Evolutionary conservation across 257 asterid species (phyloP), one percentile per base, ranked within the genome.

Genomic region (Scutellaria minor): DNA sequence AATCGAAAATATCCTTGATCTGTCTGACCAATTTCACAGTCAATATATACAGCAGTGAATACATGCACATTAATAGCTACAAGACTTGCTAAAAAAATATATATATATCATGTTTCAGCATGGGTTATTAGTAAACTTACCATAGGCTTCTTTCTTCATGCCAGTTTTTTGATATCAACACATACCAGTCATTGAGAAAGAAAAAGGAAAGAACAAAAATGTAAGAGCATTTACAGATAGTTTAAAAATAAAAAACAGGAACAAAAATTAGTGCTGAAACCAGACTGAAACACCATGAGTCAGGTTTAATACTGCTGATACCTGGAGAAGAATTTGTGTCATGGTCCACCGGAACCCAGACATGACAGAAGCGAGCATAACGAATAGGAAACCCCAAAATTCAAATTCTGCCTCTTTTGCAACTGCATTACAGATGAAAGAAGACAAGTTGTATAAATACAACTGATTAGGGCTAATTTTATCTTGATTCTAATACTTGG

Each of bases 261-360:
- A 48, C 13, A 12, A 35, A 58, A 56, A 64, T 18, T 22, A 69
- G 20, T 42, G 71, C 74, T 65, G 37, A 64, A 62, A 73, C 56
- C 64, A 68, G 71, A 77, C 18, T 66, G 61, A 11, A 71, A 65
- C 3, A 67, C 55, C 18, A 59, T 12, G 44, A 73, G 59, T 52
- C 45, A 9, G 52, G 37, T 63, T 8, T 50, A 58, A 74, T 24
- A 48, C 76, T 61, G 52, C 44, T 42, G 81, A 71, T 80, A 92
- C 98, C 94, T 95, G 99, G 76, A 95, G 99, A 84, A 95, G 99
- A 78, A 95, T 95, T 75, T 95, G 99, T 46, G 99, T 92, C 99
- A 95, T 95, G 51, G 99, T 87, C 99, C 99, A 95, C 15, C 99
- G 91, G 72, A 95, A 95, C 48, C 99, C 99, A 22, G 99, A 86